Evolutionary conservation across 2,329 filamentous ascomycete species (phyloP).

Genomic region (Hypocrella siamensis): DNA sequence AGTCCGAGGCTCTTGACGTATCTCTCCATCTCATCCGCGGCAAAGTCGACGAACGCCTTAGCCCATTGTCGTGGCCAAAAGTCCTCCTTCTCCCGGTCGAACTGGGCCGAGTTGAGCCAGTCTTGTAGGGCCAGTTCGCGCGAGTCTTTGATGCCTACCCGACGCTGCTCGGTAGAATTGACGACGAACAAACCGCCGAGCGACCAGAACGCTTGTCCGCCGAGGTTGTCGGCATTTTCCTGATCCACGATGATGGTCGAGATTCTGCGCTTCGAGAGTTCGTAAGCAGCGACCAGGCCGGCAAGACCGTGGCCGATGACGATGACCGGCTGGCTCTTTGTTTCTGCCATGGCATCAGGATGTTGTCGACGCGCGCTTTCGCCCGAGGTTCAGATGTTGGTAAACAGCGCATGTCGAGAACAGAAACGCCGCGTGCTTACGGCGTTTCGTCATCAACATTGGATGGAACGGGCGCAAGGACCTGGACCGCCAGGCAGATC

Average conservation of each 20-base stretch:
- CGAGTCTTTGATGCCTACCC: conserved; percentile 41
- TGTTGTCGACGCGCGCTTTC: no score
- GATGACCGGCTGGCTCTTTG: conserved; percentile 27
- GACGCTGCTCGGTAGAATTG: conserved; percentile 38
- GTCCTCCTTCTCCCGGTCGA: conserved; percentile 41
- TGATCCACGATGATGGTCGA: conserved; percentile 39
- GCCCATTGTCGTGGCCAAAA: conserved; percentile 45
- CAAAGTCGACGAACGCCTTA: conserved; percentile 48
- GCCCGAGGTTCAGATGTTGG: no score
- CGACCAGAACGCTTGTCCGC: conserved; percentile 50
- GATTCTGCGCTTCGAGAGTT: conserved; percentile 34
- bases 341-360: conserved; percentile 2
- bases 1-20: conserved; percentile 39
- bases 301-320: conserved; percentile 41
- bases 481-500: no score
- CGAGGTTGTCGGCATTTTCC: conserved; percentile 38
- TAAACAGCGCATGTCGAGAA: no score
- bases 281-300: conserved; percentile 43
- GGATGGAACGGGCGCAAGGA: no score
- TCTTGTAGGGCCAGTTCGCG: conserved; percentile 41
- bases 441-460: no score
- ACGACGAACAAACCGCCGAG: conserved; percentile 46
- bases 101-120: conserved; percentile 41
- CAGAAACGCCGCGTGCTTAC: no score
- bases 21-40: conserved; percentile 38